Conservation (phyloP, 192 early-diverging fungal species). For the Podila epicladia region DNA sequence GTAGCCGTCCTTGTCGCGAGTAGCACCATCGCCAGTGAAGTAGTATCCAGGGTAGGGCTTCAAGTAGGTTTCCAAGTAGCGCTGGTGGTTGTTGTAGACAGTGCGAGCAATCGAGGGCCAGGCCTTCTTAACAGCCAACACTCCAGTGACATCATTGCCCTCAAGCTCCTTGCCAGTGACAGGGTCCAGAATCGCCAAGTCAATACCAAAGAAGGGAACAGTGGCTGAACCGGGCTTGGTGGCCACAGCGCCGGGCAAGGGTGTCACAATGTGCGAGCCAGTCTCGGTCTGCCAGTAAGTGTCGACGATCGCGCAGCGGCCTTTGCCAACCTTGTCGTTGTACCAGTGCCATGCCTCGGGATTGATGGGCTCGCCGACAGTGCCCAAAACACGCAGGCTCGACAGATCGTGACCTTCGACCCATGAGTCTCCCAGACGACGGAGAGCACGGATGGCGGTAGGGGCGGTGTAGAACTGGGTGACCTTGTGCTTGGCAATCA, state of each 20-base stretch:
- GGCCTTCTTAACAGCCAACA: slow-evolving; percentile 85
- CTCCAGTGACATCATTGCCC: slow-evolving; percentile 91
- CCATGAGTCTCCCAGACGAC: slow-evolving; percentile 83
- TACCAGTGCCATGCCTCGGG: slow-evolving; percentile 99
- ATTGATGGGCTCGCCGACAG: slow-evolving; percentile 98
- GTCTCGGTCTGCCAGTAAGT: slow-evolving; percentile 97
- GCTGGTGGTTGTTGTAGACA: slow-evolving; percentile 89
- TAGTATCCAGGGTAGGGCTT: slow-evolving; percentile 91
- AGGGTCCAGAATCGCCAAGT: slow-evolving; percentile 86
- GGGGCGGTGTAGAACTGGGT: slow-evolving; percentile 99
- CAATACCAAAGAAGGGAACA: slow-evolving; percentile 97
- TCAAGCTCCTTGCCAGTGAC: slow-evolving; percentile 83
- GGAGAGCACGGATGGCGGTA: slow-evolving; percentile 96
- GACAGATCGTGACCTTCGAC: slow-evolving; percentile 83
- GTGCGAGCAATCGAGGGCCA: slow-evolving; percentile 96
- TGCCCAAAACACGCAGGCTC: slow-evolving; percentile 89
- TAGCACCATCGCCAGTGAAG: slow-evolving; percentile 96
- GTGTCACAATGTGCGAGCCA: slow-evolving; percentile 91
- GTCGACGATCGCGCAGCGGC: slow-evolving; percentile 93
- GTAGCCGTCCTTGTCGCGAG: slow-evolving; percentile 93
- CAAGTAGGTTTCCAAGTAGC: slow-evolving; percentile 95
- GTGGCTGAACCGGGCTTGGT: slow-evolving; percentile 97
- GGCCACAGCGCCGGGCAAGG: slow-evolving; percentile 87
- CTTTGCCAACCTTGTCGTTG: slow-evolving; percentile 87
- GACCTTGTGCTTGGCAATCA: slow-evolving; percentile 90